Evolutionary conservation across 2,329 filamentous ascomycete species (phyloP).

Genomic region (Karstenula rhodostoma): DNA sequence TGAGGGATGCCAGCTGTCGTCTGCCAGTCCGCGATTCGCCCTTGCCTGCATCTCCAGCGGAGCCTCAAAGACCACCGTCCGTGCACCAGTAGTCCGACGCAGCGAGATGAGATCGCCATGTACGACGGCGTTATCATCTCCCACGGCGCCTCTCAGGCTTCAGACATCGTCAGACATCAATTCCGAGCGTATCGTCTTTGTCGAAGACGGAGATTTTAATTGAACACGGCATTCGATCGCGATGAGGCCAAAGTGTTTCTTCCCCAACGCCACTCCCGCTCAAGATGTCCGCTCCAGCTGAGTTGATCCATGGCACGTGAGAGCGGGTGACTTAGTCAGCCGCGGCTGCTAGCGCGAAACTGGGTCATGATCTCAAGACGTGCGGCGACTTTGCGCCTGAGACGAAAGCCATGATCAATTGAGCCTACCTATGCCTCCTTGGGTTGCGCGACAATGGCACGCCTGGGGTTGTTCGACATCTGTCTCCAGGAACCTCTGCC

Average conservation of each 20-base stretch:
- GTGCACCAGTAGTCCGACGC: conserved; percentile 12
- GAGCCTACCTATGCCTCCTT: conserved; percentile 41
- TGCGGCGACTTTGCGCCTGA: not conserved
- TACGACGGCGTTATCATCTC: not conserved
- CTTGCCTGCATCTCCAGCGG: conserved; percentile 10
- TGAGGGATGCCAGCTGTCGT: conserved; percentile 12
- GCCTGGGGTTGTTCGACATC: conserved; percentile 28
- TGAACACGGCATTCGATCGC: not conserved
- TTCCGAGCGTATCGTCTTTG: not conserved
- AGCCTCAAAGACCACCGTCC: conserved; percentile 16
- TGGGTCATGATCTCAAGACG: conserved; percentile 11
- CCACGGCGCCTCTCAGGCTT: not conserved
- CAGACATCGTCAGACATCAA: not conserved
- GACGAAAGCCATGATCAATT: conserved; percentile 31
- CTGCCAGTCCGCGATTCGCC: conserved; percentile 16
- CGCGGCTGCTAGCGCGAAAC: not conserved
- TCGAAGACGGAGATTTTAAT: not conserved
- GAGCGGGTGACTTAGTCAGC: conserved; percentile 4
- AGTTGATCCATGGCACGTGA: not conserved
- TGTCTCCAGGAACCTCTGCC: conserved; percentile 15
- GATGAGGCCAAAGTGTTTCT: not conserved
- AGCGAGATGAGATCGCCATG: conserved; percentile 8
- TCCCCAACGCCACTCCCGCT: not conserved
- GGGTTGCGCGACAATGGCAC: conserved; percentile 39
- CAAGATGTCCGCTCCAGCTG: not conserved